Evolutionary conservation across 129 eudicot species (phyloP).

Genomic region (Artemisia annua): DNA sequence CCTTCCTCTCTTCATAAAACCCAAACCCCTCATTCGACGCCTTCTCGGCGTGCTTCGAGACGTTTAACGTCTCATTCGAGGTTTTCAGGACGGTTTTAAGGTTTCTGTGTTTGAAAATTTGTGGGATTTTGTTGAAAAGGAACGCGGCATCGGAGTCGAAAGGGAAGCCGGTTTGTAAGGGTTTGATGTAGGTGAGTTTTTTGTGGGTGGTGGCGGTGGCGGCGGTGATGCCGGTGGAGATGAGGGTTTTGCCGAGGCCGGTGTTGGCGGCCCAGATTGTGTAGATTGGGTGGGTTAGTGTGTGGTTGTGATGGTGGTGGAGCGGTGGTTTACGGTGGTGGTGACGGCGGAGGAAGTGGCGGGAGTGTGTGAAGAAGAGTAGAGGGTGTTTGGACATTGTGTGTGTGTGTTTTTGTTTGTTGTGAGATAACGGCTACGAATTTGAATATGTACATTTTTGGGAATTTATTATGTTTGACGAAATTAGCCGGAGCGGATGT

Average conservation of each 20-base stretch:
- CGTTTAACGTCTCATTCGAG: slow-evolving; percentile 51
- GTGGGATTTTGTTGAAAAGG: slow-evolving; percentile 52
- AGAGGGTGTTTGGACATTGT: slow-evolving; percentile 29
- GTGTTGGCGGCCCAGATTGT: slow-evolving; percentile 95
- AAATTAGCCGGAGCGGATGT: no score
- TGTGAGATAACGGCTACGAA: no score
- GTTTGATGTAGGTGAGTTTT: slow-evolving; percentile 69
- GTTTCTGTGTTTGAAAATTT: slow-evolving; percentile 38
- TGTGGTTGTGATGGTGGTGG: slow-evolving; percentile 38
- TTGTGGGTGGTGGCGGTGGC: slow-evolving; percentile 38
- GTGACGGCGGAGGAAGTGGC: slow-evolving; percentile 34
- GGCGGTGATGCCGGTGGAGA: slow-evolving; percentile 87
- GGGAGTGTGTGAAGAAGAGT: slow-evolving; percentile 39
- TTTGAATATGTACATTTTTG: no score
- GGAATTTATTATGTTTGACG: no score
- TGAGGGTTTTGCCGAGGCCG: slow-evolving; percentile 94
- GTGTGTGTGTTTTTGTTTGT: no score
- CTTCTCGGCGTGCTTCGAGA: slow-evolving; percentile 22
- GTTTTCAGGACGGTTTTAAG: slow-evolving; percentile 35
- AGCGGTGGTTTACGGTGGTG: not conserved
- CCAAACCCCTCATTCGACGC: slow-evolving; percentile 33
- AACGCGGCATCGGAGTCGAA: slow-evolving; percentile 78
- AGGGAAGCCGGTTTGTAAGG: slow-evolving; percentile 90
- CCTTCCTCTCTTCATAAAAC: slow-evolving; percentile 47
- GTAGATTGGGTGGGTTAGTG: slow-evolving; percentile 89